Percentiles rank a stretch among this genome's conserved stretches.
phyloP scores from a whole-genome alignment of 75 land plant species.

The Pseudotsuga menziesii region DNA sequence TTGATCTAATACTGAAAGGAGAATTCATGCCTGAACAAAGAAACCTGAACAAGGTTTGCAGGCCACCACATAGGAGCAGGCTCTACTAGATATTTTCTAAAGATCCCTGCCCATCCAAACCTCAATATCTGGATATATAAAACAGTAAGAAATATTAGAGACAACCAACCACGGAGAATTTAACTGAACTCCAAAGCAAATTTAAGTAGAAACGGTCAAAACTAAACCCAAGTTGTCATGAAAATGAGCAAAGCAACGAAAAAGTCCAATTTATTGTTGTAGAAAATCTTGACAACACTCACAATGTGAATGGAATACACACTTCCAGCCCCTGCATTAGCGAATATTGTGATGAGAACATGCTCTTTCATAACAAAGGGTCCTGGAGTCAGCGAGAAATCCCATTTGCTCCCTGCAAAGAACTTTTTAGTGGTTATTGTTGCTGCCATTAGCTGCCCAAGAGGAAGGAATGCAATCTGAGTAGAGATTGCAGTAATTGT shows the following conservation, averaged over 20 bases:
- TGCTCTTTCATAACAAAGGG: conserved; percentile 50
- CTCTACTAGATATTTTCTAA: conserved; percentile 57
- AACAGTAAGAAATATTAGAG: neutral
- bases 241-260: conserved; percentile 14
- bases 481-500: conserved; percentile 49
- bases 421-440: conserved; percentile 23
- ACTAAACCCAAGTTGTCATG: conserved; percentile 33
- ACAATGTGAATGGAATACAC: conserved; percentile 29
- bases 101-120: conserved; percentile 76
- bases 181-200: neutral
- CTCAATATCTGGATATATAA: conserved; percentile 46
- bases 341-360: conserved; percentile 45
- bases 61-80: conserved; percentile 88
- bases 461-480: conserved; percentile 54
- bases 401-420: neutral
- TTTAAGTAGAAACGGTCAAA: neutral
- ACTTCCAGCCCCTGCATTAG: conserved; percentile 35
- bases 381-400: conserved; percentile 33
- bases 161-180: neutral
- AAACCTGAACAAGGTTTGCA: conserved; percentile 66
- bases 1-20: too few relatives aligned
- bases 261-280: conserved; percentile 21
- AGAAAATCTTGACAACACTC: conserved; percentile 27
- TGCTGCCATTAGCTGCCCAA: conserved; percentile 59
- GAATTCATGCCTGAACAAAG: conserved; percentile 49